These are phyloP conservation scores for Penicillium psychrofluorescens DNA, from an alignment of 495 filamentous ascomycete species.

Conservation along the genomic window DNA sequence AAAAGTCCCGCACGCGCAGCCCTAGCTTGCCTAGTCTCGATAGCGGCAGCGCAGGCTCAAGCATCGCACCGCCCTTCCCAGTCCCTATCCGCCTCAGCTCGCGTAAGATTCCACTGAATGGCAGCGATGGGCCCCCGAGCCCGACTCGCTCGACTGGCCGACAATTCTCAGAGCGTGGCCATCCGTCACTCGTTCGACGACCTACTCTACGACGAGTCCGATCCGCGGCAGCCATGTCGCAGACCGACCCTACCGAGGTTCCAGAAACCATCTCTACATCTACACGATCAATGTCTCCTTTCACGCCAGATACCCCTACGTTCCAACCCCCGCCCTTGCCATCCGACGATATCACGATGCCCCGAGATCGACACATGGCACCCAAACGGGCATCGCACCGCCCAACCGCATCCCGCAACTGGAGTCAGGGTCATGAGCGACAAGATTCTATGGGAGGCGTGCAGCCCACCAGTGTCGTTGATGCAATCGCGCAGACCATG, in stretches of 20 bases:
- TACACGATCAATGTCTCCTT: conserved; percentile 56
- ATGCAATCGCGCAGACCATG: conserved; percentile 97
- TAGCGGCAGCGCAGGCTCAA: conserved; percentile 38
- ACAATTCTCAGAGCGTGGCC: conserved; percentile 33
- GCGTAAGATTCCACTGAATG: conserved; percentile 59
- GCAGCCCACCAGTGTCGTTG: conserved; percentile 79
- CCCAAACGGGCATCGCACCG: conserved; percentile 16
- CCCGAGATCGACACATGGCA: conserved; percentile 20
- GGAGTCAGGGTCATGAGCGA: conserved; percentile 20
- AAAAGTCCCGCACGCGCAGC: conserved; percentile 56
- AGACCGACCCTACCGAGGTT: conserved; percentile 30
- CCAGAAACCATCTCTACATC: conserved; percentile 58
- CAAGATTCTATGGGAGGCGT: conserved; percentile 52
- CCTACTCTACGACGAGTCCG: conserved; percentile 68
- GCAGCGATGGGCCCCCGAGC: conserved; percentile 72
- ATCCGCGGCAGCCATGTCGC: conserved; percentile 67
- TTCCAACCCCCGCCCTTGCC: conserved; percentile 61
- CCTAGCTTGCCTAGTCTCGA: conserved; percentile 62
- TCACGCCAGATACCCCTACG: conserved; percentile 57
- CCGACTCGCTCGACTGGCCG: conserved; percentile 56
- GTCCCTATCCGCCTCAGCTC: conserved; percentile 88
- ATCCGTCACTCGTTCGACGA: conserved; percentile 24
- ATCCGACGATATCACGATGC: conserved; percentile 61
- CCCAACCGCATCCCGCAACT: conserved; percentile 9
- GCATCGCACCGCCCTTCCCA: conserved; percentile 68